Evolutionary conservation across 1,139 yeast species (phyloP).

Genomic region (Magnusiomyces sp.): DNA sequence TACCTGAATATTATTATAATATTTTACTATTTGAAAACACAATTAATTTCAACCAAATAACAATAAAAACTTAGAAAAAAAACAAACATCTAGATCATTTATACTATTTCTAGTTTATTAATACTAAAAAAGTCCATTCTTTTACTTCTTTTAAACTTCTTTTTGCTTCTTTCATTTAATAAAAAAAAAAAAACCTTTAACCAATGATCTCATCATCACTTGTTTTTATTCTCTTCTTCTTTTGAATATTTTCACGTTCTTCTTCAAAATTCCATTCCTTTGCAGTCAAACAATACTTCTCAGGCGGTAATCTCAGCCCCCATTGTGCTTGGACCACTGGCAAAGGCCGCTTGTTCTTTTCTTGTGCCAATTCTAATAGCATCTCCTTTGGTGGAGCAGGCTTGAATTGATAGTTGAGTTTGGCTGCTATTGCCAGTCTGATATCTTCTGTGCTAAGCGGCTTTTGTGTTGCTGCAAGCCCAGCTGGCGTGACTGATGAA

Average conservation of each 20-base stretch:
- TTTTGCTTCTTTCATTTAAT: too few species aligned
- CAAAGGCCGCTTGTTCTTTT: slow-evolving; percentile 76
- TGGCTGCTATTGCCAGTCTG: slow-evolving; percentile 84
- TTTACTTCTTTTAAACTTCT: too few species aligned
- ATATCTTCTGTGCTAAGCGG: slow-evolving; percentile 79
- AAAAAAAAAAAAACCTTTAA: too few species aligned
- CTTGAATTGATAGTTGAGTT: slow-evolving; percentile 89
- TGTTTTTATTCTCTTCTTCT: slow-evolving; percentile 13
- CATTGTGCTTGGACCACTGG: slow-evolving; percentile 90
- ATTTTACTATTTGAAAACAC: slow-evolving; percentile 94
- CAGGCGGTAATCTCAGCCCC: slow-evolving; percentile 95
- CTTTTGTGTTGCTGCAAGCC: slow-evolving; percentile 37
- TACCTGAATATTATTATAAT: too few species aligned
- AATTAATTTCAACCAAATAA: slow-evolving; percentile 75
- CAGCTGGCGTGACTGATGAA: slow-evolving; percentile 28
- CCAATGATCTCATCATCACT: slow-evolving; percentile 11
- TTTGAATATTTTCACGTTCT: slow-evolving; percentile 33
- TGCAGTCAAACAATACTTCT: slow-evolving; percentile 88
- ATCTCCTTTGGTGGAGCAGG: slow-evolving; percentile 94
- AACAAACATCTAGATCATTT: too few species aligned
- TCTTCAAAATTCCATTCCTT: slow-evolving; percentile 60
- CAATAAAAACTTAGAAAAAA: not conserved
- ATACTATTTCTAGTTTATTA: too few species aligned
- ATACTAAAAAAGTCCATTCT: too few species aligned
- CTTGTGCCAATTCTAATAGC: slow-evolving; percentile 81